phyloP scores from a whole-genome alignment of 441 rosid genomes.

The Erodium moschatum region DNA sequence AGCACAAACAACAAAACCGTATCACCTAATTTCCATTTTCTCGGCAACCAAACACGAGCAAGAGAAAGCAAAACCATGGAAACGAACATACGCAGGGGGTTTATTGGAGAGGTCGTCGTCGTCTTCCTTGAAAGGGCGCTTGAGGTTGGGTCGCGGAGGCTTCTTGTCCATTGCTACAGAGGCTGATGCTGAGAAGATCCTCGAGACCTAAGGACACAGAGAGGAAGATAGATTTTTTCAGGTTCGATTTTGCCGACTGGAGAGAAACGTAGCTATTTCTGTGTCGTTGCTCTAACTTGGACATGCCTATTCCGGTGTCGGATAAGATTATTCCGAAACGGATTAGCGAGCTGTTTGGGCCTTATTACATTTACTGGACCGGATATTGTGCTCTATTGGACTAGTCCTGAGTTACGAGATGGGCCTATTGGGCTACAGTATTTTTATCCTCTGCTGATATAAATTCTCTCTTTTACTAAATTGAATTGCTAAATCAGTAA shows the following conservation, averaged over 20 bases:
- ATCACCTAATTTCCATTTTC: neutral
- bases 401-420: neutral
- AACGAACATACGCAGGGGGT: neutral
- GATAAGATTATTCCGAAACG: neutral
- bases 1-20: neutral
- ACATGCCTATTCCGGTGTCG: constrained; percentile 6
- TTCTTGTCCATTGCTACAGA: neutral
- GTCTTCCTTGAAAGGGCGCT: neutral
- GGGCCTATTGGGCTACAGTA: neutral
- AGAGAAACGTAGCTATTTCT: neutral
- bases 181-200: neutral
- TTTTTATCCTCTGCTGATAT: no score
- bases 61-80: neutral
- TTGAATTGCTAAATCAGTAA: no score
- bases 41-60: neutral
- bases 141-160: neutral
- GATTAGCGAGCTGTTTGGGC: neutral
- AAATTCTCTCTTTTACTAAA: no score
- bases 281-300: neutral
- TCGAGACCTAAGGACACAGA: neutral
- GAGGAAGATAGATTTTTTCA: neutral
- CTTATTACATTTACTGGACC: neutral
- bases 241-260: constrained; percentile 7
- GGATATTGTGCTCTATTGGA: neutral
- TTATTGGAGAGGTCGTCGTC: neutral